Evolutionary conservation across 2,329 filamentous ascomycete genomes (phyloP), one percentile per base, ranked within the genome.

Genomic region (Paramyrothecium roridum): DNA sequence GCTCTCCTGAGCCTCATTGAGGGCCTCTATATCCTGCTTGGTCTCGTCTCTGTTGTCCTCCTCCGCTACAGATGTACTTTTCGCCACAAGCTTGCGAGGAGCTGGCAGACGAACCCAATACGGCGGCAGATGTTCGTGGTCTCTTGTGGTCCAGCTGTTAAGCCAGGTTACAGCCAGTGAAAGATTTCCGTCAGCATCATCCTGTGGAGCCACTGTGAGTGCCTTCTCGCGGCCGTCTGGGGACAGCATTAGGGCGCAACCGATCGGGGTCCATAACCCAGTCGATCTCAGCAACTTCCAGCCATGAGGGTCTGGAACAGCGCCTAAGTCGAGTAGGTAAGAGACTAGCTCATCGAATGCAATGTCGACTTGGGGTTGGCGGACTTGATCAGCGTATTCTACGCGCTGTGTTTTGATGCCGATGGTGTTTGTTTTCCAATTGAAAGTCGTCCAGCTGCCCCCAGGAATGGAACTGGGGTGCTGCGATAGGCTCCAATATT

Each of bases 341-440:
- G 76, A 79, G 1, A 88, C 70, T 3, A 89, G 70, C 59, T 85
- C 80, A 56, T 85, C 81, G 61, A 88, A 86, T 0, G 69, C 72
- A 2, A 80, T 69, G 30, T 81, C 79, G 17, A 79, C 79, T 65
- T 81, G 79, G 0, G 79, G 79, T 65, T 81, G 79, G 8, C 79
- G 73, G 8, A 82, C 71, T 65, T 82, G 79, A 54, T 82, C 79
- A 10, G 78, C 80, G 60, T 87, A 88, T 65, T 87, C 83, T 43
- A 88, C 76, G 34, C 85, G 76, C 70, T 87, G 85, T 16, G 81
- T 81, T 63, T 83, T 85, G 54, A 81, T 73, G 1, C 85, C 85
- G 22, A 87, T 85, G 3, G 80, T 73, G 59, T 86, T 79, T n/a
- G 79, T 79, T 61, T 80, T 80, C 85, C 85, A 88, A 67, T 88